phyloP scores from a whole-genome alignment of 164 flowering plant genomes.

The Magnolia officinalis region DNA sequence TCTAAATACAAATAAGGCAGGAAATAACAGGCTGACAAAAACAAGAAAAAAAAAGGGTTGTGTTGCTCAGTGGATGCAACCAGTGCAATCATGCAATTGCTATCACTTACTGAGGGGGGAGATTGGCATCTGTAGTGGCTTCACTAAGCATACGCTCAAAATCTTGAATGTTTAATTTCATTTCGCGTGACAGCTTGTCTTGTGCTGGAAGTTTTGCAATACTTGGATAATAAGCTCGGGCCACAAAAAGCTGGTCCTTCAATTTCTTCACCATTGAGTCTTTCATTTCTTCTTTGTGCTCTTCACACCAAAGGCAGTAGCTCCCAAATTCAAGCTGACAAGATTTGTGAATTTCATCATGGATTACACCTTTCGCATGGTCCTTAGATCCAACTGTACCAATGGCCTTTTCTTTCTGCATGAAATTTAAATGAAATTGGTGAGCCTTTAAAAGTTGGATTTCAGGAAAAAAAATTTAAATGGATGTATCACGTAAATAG shows the following conservation, averaged over 20 bases:
- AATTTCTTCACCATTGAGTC: constrained; percentile 74
- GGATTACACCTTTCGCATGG: constrained; percentile 15
- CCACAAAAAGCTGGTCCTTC: constrained; percentile 88
- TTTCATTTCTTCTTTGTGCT: constrained; percentile 69
- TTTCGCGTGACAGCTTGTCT: constrained; percentile 59
- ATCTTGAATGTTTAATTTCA: constrained; percentile 93
- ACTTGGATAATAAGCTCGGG: constrained; percentile 89
- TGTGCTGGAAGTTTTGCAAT: constrained; percentile 81
- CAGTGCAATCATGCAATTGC: background rate
- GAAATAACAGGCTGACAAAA: too few relatives aligned
- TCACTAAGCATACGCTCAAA: constrained; percentile 85
- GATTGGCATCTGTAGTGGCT: constrained; percentile 72
- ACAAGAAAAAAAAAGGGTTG: too few relatives aligned
- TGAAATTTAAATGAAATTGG: constrained; percentile 9
- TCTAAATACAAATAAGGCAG: too few relatives aligned
- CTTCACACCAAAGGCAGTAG: constrained; percentile 85
- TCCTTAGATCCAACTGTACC: constrained; percentile 15
- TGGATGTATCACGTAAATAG: background rate
- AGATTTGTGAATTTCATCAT: constrained; percentile 41
- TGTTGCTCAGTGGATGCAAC: background rate
- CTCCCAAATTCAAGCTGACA: constrained; percentile 86
- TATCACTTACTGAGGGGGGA: constrained; percentile 72
- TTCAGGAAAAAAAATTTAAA: too few relatives aligned
- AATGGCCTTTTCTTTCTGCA: constrained; percentile 21
- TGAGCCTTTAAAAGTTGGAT: background rate